Evolutionary conservation across 2,329 filamentous ascomycete genomes (phyloP), one percentile per base, ranked within the genome.

Genomic region (Sporothrix protearum): DNA sequence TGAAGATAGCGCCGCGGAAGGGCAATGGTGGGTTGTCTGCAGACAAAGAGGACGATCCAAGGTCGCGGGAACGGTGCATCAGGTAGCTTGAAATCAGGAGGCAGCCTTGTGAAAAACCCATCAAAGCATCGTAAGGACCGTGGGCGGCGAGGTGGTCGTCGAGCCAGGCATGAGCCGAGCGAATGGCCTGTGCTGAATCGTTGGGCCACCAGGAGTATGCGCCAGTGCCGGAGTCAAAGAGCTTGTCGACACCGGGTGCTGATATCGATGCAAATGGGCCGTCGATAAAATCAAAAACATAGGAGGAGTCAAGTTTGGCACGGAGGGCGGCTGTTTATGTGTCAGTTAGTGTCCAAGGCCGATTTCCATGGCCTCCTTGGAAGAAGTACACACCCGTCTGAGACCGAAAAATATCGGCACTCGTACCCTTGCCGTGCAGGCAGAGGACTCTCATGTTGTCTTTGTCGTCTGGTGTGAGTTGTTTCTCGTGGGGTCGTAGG

Each of bases 31-130:
- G 71, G 9, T 75, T 72, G 28, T 57, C n/a, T 14, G n/a, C 77
- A 75, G 12, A 12, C 12, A 14, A 47, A 75, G 12, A 12, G 1
- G 51, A 16, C 12, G 63, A 36, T 16, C 45, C 45, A 19, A 75
- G 73, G 72, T 81, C 80, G 73, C 77, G 79, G 68, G 78, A 77
- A 42, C 80, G 79, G 75, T 80, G 80, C 28, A 83, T 74, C 19
- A 84, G 76, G 73, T 80, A 83, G 76, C 78, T 82, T 30, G 78
- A 78, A 28, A 81, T 76, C 2, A 83, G 75, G 5, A 78, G 75
- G 55, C 81, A 83, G 25, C 81, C 81, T 73, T 81, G 80, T 6
- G 79, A 80, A 74, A 82, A 82, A 75, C 80, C 77, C 75, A 79
- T 77, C 71, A 80, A 74, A 10, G 77, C 76, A 70, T 82, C 80